Evolutionary conservation across 495 filamentous ascomycete genomes (phyloP).

Genomic region (Xylaria telfairii): DNA sequence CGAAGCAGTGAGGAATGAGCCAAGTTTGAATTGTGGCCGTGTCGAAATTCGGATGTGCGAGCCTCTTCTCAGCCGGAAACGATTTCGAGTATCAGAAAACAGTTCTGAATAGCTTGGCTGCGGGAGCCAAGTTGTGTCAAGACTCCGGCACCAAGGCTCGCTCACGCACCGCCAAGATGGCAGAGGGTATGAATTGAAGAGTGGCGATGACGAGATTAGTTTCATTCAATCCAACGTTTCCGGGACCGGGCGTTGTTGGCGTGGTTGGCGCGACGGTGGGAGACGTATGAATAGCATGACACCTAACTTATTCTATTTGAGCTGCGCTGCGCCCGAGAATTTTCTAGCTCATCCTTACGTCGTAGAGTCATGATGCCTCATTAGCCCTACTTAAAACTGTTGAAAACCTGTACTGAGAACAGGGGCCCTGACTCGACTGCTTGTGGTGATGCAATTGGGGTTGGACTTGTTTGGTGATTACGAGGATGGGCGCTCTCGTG

Average conservation of each 20-base stretch:
- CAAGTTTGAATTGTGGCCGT: neutral
- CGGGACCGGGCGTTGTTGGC: neutral
- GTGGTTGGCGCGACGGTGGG: neutral
- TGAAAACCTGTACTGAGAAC: neutral
- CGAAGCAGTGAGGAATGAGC: neutral
- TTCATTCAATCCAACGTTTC: conserved; percentile 2
- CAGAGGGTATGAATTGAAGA: neutral
- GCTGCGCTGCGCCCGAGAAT: neutral
- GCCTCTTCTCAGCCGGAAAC: conserved; percentile 21
- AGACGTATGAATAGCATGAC: neutral
- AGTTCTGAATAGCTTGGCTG: conserved; percentile 35
- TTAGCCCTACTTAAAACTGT: neutral
- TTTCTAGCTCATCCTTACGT: neutral
- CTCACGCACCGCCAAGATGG: conserved; percentile 29
- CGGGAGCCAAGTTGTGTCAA: conserved; percentile 35
- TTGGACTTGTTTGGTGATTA: neutral
- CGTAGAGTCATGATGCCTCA: neutral
- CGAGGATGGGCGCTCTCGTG: neutral
- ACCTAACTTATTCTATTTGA: neutral
- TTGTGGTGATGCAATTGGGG: neutral
- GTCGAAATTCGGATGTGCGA: neutral
- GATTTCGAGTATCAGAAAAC: conserved; percentile 32
- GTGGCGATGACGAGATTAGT: neutral
- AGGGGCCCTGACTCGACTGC: neutral
- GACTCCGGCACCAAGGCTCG: neutral